phyloP scores from a whole-genome alignment of 768 basidiomycete species.

The Aureoboletus auriporus region DNA sequence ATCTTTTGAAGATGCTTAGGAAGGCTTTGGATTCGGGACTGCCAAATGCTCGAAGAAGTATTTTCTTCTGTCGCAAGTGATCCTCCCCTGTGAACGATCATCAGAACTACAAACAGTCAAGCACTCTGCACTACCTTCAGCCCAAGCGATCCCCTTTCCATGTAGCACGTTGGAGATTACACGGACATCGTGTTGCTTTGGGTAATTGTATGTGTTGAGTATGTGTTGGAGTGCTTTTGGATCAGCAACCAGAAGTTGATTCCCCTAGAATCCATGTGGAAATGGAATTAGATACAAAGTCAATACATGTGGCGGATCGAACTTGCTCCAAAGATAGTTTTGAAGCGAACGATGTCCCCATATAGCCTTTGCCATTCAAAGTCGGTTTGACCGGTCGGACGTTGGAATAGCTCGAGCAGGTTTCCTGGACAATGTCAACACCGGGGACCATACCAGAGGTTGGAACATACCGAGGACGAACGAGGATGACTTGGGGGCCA shows the following conservation, averaged over 20 bases:
- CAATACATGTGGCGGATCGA: neutral
- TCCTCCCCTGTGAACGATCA: conserved; percentile 29
- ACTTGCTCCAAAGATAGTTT: conserved; percentile 24
- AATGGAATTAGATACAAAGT: conserved; percentile 3
- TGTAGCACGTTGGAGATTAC: conserved; percentile 9
- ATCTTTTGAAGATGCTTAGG: conserved; percentile 44
- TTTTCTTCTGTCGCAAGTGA: conserved; percentile 51
- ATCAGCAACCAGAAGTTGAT: conserved; percentile 43
- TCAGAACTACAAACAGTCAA: conserved; percentile 9
- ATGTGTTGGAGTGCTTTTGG: conserved; percentile 41
- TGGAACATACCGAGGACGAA: conserved; percentile 14
- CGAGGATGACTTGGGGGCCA: conserved; percentile 20
- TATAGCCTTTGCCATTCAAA: conserved; percentile 30
- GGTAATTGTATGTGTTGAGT: conserved; percentile 41
- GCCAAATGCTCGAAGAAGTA: conserved; percentile 56
- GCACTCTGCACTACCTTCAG: conserved; percentile 26
- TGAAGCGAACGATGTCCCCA: conserved; percentile 27
- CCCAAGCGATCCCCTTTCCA: conserved; percentile 38
- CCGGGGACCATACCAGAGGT: conserved; percentile 11
- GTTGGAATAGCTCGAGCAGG: conserved; percentile 26
- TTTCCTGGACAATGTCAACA: conserved; percentile 21
- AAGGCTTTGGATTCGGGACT: conserved; percentile 48
- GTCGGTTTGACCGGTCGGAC: conserved; percentile 22
- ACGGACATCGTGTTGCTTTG: conserved; percentile 30
- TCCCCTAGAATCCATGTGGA: conserved; percentile 28